Evolutionary conservation across 1,284 basidiomycete species (phyloP), one percentile per base, ranked within the genome.

Genomic region (Filobasidium uniguttulatum): DNA sequence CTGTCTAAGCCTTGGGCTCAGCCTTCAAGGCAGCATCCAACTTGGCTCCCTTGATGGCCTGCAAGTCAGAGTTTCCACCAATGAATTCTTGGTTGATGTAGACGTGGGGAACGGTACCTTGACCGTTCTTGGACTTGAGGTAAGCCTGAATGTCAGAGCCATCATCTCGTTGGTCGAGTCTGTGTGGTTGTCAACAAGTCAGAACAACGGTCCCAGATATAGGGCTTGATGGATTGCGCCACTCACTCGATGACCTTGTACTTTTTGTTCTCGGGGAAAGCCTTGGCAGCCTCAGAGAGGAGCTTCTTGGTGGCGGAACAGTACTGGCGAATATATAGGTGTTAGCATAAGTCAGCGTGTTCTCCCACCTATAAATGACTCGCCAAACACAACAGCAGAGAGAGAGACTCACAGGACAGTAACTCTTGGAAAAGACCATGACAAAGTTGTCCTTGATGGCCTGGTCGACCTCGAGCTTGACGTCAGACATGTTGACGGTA

Each of bases 81-180:
- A 70, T 65, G 60, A 66, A 66, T 59, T 69, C 52, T 35, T 49
- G 35, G 43, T 50, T 59, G 61, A 70, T 65, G 58, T 61, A 70
- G 33, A 70, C 59, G 53, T 67, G 62, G 45, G 68, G 68, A 23
- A 70, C 68, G 48, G 68, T 68, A 30, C 62, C 51, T 58, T 68
- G 66, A 38, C 66, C 66, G 53, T 62, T 66, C 38, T 65, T 55
- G 33, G 41, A 28, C 44, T 60, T 59, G 46, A 70, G 62, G 61
- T 68, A 66, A 23, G 55, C 58, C 56, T 70, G 68, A 57, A 70
- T 67, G 22, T 59, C 62, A 45, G 62, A 60, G 43, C 65, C 66
- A 35, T 67, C 62, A 36, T 68, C 64, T 26, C 59, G 54, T 56
- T 66, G 57, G 56, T 69, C 67, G 30, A 69, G 59, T 55, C 65